Evolutionary conservation across 2,329 filamentous ascomycete genomes (phyloP).

Genomic region (Fonsecaea pugnacius): DNA sequence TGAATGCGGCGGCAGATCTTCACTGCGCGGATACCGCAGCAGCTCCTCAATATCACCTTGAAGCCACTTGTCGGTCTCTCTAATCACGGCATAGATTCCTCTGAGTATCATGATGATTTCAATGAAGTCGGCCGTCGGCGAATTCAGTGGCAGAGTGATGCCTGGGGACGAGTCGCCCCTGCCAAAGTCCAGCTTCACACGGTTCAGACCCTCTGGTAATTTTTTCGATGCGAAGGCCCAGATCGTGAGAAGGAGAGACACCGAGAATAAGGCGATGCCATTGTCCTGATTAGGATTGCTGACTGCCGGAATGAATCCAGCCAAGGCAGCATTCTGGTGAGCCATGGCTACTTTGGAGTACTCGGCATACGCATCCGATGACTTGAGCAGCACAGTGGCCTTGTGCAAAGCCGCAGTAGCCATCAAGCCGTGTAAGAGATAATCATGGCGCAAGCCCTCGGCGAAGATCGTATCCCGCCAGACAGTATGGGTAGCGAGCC

Average conservation of each 20-base stretch:
- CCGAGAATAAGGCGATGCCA: conserved; percentile 35
- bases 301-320: conserved; percentile 36
- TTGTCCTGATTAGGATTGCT: conserved; percentile 35
- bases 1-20: conserved; percentile 34
- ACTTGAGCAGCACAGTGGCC: conserved; percentile 39
- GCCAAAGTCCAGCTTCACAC: conserved; percentile 31
- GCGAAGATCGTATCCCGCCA: conserved; percentile 50
- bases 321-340: conserved; percentile 37
- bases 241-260: conserved; percentile 36
- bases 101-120: conserved; percentile 35
- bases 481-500: conserved; percentile 39
- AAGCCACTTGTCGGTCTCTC: conserved; percentile 36
- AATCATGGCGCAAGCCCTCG: conserved; percentile 47
- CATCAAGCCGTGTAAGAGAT: conserved; percentile 49
- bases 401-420: conserved; percentile 49
- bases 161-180: conserved; percentile 28
- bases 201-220: conserved; percentile 35
- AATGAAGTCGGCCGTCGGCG: conserved; percentile 34
- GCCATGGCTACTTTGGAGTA: conserved; percentile 37
- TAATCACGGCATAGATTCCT: conserved; percentile 36
- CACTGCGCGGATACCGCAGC: conserved; percentile 29
- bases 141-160: conserved; percentile 27
- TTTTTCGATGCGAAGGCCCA: conserved; percentile 37
- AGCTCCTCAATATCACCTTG: conserved; percentile 36
- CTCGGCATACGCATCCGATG: conserved; percentile 34